A percentile compares a stretch with the other conserved stretches of the same genome.
Conservation (phyloP, 1,284 basidiomycete species). For the Neonothopanus nambi region DNA sequence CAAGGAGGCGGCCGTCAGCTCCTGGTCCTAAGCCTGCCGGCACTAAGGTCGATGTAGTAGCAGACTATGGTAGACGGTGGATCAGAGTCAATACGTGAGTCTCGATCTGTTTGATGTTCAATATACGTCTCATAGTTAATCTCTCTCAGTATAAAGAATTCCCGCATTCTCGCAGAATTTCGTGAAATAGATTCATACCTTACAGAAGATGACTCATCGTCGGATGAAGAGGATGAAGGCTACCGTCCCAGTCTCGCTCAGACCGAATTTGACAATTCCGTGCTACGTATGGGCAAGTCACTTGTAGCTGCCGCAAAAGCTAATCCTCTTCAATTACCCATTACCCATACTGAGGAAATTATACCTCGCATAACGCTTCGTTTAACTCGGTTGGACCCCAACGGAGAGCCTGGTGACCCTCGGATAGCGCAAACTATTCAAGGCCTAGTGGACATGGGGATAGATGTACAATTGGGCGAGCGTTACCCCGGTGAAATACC, state of each 20-base stretch:
- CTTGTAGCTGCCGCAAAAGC: conserved; percentile 61
- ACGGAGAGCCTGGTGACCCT: conserved; percentile 43
- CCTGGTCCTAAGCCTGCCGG: conserved; percentile 33
- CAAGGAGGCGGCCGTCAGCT: conserved; percentile 10
- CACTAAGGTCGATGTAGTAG: conserved; percentile 80
- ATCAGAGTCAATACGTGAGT: conserved; percentile 84
- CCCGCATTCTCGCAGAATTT: conserved; percentile 75
- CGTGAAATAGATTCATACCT: conserved; percentile 81
- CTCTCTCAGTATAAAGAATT: conserved; percentile 64
- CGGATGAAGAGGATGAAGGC: conserved; percentile 34
- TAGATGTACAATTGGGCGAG: conserved; percentile 71
- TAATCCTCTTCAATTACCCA: conserved; percentile 44
- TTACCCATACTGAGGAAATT: conserved; percentile 13
- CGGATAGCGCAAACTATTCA: conserved; percentile 65
- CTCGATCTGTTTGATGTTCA: conserved; percentile 2
- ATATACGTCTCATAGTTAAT: neutral
- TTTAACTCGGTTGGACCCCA: conserved; percentile 66
- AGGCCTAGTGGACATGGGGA: conserved; percentile 56
- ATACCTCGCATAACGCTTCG: conserved; percentile 55
- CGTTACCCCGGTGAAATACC: conserved; percentile 31
- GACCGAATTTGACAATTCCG: conserved; percentile 69
- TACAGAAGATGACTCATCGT: conserved; percentile 47
- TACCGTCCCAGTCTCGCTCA: conserved; percentile 40
- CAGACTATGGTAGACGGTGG: conserved; percentile 72
- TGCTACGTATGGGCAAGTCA: conserved; percentile 60